Evolutionary conservation across 305 asterid species (phyloP).

Genomic region (Rubia balearica): DNA sequence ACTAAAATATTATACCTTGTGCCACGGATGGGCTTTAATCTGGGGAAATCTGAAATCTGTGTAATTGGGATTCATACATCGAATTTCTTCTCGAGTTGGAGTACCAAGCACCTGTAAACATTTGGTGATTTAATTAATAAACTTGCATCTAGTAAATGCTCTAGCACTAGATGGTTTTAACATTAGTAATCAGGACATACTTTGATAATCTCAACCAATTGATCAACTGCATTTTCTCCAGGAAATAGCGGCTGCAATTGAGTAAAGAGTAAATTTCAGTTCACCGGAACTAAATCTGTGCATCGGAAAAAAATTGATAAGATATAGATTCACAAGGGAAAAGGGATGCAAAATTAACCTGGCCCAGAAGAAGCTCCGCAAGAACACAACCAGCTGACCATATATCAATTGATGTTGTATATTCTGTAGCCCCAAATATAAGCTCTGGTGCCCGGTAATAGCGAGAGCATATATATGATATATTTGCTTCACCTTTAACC

Average conservation of each 20-base stretch:
- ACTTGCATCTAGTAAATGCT: conserved; percentile 4
- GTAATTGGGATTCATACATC: conserved; percentile 94
- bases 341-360: conserved; percentile 39
- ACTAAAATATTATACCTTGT: conserved; percentile 44
- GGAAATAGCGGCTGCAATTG: conserved; percentile 83
- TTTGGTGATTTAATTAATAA: conserved; percentile 21
- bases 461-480: conserved; percentile 90
- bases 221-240: conserved; percentile 98
- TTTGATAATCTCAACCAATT: conserved; percentile 96
- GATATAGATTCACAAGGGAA: conserved; percentile 7
- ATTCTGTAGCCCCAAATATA: conserved; percentile 88
- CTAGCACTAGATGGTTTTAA: conserved; percentile 8
- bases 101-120: conserved; percentile 81
- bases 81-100: conserved; percentile 93
- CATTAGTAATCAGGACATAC: conserved; percentile 28
- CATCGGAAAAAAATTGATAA: background rate
- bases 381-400: conserved; percentile 97
- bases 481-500: conserved; percentile 87
- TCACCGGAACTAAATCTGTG: background rate
- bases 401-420: conserved; percentile 76
- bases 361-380: conserved; percentile 94
- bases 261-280: conserved; percentile 13
- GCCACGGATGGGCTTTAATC: conserved; percentile 94
- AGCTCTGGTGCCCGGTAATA: conserved; percentile 95
- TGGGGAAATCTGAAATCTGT: conserved; percentile 90